A percentile compares a stretch with the other conserved stretches of the same genome.
Evolutionary conservation across 2,329 filamentous ascomycete genomes (phyloP).

Genomic region (Aschersonia sp.): DNA sequence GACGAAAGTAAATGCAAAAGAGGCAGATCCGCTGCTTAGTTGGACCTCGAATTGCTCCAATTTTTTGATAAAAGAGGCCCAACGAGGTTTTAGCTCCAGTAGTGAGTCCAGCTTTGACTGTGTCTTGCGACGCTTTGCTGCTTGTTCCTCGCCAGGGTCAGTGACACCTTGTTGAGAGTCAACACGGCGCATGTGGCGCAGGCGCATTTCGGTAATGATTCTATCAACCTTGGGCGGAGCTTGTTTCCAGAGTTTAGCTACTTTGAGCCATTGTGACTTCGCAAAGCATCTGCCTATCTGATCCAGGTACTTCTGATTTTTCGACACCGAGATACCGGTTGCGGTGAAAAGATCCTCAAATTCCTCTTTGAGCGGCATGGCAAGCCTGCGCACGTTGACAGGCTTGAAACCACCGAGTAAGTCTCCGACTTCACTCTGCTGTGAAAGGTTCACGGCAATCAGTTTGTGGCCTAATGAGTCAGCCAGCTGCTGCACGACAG

Average conservation of each 20-base stretch:
- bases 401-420: slow-evolving; percentile 93
- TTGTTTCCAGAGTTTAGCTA: slow-evolving; percentile 77
- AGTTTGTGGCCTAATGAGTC: slow-evolving; percentile 73
- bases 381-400: slow-evolving; percentile 75
- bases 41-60: slow-evolving; percentile 71
- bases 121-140: slow-evolving; percentile 55
- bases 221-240: slow-evolving; percentile 77
- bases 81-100: slow-evolving; percentile 46
- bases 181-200: slow-evolving; percentile 23
- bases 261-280: slow-evolving; percentile 74
- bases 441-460: slow-evolving; percentile 87
- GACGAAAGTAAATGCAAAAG: slow-evolving; percentile 87
- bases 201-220: slow-evolving; percentile 35
- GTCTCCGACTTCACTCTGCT: slow-evolving; percentile 96
- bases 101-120: slow-evolving; percentile 53
- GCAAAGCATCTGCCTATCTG: slow-evolving; percentile 67
- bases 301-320: slow-evolving; percentile 77
- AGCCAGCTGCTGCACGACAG: slow-evolving; percentile 84
- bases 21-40: slow-evolving; percentile 54
- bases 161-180: slow-evolving; percentile 23
- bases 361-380: slow-evolving; percentile 82
- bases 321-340: slow-evolving; percentile 72
- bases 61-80: slow-evolving; percentile 65
- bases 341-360: slow-evolving; percentile 81
- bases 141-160: slow-evolving; percentile 30